phyloP scores from a whole-genome alignment of 345 rosid species.

The Boechera divaricarpa region DNA sequence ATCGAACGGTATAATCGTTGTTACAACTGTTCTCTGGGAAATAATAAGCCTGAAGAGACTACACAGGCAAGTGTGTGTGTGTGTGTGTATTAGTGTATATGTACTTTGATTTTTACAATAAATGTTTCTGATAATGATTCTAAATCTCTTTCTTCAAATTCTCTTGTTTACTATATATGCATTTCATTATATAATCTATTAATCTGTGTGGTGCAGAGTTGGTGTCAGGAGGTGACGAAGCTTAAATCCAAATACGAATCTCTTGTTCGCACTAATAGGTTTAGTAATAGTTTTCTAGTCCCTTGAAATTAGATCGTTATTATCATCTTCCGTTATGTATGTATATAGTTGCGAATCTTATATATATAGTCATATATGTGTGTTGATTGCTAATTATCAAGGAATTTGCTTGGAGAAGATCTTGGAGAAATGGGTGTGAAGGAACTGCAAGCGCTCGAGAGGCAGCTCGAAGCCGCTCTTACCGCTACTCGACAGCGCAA shows the following conservation, averaged over 20 bases:
- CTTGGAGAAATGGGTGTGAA: constrained; percentile 75
- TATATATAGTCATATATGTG: neutral
- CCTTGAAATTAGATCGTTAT: neutral
- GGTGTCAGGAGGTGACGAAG: constrained; percentile 80
- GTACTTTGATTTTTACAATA: neutral
- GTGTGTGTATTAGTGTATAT: neutral
- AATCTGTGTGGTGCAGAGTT: constrained; percentile 52
- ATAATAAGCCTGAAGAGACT: constrained; percentile 59
- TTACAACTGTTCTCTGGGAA: constrained; percentile 62
- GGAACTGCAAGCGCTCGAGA: constrained; percentile 78
- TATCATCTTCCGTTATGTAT: neutral
- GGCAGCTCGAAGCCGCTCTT: constrained; percentile 81
- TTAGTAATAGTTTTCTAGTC: neutral
- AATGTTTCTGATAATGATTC: neutral
- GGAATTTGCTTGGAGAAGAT: constrained; percentile 95
- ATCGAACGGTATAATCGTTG: constrained; percentile 77
- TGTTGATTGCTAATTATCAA: constrained; percentile 31
- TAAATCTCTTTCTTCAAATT: neutral
- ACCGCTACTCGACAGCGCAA: constrained; percentile 75
- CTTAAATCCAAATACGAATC: constrained; percentile 79
- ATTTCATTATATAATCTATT: constrained; percentile 3
- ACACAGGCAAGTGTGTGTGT: constrained; percentile 61
- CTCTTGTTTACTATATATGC: constrained; percentile 1
- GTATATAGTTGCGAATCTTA: neutral
- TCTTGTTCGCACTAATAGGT: constrained; percentile 89